Evolutionary conservation across 2,329 filamentous ascomycete genomes (phyloP), one percentile per base, ranked within the genome.

Genomic region (Penicillium olsonii): DNA sequence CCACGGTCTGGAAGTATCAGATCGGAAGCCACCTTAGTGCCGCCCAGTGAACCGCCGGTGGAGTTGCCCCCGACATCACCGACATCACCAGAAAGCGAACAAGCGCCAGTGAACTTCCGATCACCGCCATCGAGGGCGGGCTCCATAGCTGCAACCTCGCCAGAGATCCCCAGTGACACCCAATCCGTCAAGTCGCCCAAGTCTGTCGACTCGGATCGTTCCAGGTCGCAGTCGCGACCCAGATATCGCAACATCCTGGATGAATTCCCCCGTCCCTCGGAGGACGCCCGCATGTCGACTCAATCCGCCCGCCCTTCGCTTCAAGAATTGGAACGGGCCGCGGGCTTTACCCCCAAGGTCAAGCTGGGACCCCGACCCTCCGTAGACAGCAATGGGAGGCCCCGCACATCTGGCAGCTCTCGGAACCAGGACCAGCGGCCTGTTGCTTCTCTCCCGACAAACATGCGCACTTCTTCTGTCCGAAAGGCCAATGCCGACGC

Each of bases 291-390:
- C 15, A 66, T 62, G 53, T 73, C 71, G 15, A 65, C 68, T 17
- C 72, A 75, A 45, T 74, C 74, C 12, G 65, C 66, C 29, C 68
- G 76, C 19, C 74, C 75, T 15, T 74, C 75, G 0, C 59, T 74
- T 24, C 68, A 66, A 19, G 76, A 78, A 42, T 64, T 77, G 27
- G 74, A 75, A 45, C 69, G 67, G 19, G 66, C 67, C 12, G 68
- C 65, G 38, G 62, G 68, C 37, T 67, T 66, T 45, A 67, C 63
- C 52, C 77, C 77, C 45, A 96, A 95, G 68, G 85, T 96, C 48
- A 96, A 95, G 71, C 82, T 96, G 37, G 94, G 86, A 1, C 92
- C 94, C 9, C 83, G 92, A 38, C 91, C 91, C 20, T 92, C 90
- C 54, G 75, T 80, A 34, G 72, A 77, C 56, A 78, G 83, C 49